Evolutionary conservation across 352 stramenopile species (phyloP).

Genomic region (Phytophthora palmivora): DNA sequence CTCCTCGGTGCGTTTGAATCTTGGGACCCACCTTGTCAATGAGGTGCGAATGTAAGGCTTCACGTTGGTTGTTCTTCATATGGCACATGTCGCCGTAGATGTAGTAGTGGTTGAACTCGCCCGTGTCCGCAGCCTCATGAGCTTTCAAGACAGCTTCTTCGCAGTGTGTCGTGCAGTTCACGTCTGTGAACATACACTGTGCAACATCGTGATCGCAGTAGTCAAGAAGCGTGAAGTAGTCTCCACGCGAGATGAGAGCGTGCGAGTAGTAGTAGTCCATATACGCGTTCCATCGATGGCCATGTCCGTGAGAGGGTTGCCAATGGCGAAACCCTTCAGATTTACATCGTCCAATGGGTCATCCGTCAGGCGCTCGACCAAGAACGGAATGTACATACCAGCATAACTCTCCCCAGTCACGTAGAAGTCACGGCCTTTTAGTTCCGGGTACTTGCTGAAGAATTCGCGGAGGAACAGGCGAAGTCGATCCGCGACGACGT

Average conservation of each 20-base stretch:
- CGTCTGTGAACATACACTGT: slow-evolving; percentile 66
- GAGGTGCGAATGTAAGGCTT: slow-evolving; percentile 46
- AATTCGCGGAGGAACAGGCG: slow-evolving; percentile 77
- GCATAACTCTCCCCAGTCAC: slow-evolving; percentile 91
- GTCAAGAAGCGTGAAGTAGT: slow-evolving; percentile 63
- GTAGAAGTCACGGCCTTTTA: slow-evolving; percentile 78
- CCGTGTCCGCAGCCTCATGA: slow-evolving; percentile 45
- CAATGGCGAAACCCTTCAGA: slow-evolving; percentile 76
- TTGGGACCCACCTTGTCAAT: slow-evolving; percentile 34
- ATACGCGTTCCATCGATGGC: slow-evolving; percentile 68
- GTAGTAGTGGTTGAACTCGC: slow-evolving; percentile 70
- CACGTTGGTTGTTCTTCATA: slow-evolving; percentile 58
- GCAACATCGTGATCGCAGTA: slow-evolving; percentile 59
- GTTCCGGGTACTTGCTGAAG: slow-evolving; percentile 77
- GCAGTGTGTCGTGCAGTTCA: slow-evolving; percentile 56
- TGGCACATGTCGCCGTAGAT: slow-evolving; percentile 79
- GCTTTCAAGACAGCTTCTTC: slow-evolving; percentile 51
- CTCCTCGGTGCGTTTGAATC: slow-evolving; percentile 53
- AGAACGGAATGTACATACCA: slow-evolving; percentile 88
- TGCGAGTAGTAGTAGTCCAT: slow-evolving; percentile 86
- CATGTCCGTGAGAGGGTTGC: slow-evolving; percentile 78
- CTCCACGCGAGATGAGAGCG: slow-evolving; percentile 69
- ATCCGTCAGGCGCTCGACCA: slow-evolving; percentile 71
- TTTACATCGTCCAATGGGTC: slow-evolving; percentile 53
- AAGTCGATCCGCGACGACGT: slow-evolving; percentile 59